phyloP scores from a whole-genome alignment of 495 filamentous ascomycete genomes.

The Rostrohypoxylon terebratum region DNA sequence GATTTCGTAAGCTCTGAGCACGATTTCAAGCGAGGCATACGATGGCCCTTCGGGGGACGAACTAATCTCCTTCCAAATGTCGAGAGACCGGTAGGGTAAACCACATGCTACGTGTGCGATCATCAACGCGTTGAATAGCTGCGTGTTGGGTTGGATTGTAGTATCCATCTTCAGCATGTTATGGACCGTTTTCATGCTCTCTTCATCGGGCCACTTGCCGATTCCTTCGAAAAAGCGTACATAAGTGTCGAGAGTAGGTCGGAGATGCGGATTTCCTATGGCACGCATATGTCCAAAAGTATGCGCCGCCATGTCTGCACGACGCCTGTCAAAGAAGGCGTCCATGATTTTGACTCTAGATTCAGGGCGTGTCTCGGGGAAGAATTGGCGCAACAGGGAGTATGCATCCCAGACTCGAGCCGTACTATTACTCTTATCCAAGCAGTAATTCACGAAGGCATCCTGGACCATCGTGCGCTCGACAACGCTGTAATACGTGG shows the following conservation, averaged over 20 bases:
- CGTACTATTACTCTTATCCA: constrained; percentile 69
- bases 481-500: constrained; percentile 69
- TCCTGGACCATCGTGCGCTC: constrained; percentile 73
- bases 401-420: constrained; percentile 84
- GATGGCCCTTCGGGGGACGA: constrained; percentile 83
- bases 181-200: constrained; percentile 77
- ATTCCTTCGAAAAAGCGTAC: constrained; percentile 80
- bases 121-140: constrained; percentile 85
- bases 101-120: constrained; percentile 79
- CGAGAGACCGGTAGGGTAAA: constrained; percentile 70
- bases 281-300: constrained; percentile 92
- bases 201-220: constrained; percentile 69
- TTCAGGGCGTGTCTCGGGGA: constrained; percentile 74
- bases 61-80: constrained; percentile 85
- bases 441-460: constrained; percentile 72
- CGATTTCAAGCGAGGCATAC: constrained; percentile 78
- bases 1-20: constrained; percentile 79
- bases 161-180: constrained; percentile 94
- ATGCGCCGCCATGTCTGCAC: constrained; percentile 83
- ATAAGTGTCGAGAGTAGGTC: constrained; percentile 80
- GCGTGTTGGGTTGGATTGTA: constrained; percentile 78
- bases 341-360: constrained; percentile 81
- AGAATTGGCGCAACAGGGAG: constrained; percentile 77
- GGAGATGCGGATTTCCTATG: constrained; percentile 63
- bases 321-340: constrained; percentile 78